Evolutionary conservation across 163 green algal genomes (phyloP).

Genomic region (Chlamydomonas reinhardtii): DNA sequence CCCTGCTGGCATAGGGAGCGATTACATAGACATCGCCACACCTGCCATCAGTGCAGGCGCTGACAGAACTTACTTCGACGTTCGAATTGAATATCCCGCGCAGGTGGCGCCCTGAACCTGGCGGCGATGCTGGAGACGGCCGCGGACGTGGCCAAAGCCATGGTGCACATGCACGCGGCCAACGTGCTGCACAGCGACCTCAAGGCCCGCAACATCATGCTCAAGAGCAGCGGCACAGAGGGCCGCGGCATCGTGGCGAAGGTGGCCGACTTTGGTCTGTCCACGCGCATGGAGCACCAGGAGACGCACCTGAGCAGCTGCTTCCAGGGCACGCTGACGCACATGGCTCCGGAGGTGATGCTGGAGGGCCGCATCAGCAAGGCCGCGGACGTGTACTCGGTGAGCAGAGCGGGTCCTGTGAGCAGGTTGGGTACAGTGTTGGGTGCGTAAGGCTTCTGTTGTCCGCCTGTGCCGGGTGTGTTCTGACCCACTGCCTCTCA

Average conservation of each 20-base stretch:
- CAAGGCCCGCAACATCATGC: constrained; percentile 71
- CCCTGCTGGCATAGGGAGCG: too few species aligned
- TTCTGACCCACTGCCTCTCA: too few species aligned
- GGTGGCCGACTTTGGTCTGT: constrained; percentile 56
- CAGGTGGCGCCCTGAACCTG: constrained; percentile 50
- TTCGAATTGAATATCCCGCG: not conserved
- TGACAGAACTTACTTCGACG: not conserved
- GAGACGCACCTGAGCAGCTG: constrained; percentile 49
- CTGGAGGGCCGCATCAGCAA: constrained; percentile 60
- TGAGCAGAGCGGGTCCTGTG: not conserved
- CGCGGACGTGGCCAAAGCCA: constrained; percentile 60
- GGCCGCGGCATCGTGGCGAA: constrained; percentile 75
- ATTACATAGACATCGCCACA: too few species aligned
- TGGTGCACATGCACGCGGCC: constrained; percentile 63
- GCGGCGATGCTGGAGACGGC: constrained; percentile 64
- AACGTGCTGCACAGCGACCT: constrained; percentile 57
- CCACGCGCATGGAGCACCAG: constrained; percentile 50
- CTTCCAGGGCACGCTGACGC: constrained; percentile 53
- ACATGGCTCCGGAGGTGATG: constrained; percentile 65
- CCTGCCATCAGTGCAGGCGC: too few species aligned
- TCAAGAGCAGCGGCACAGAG: constrained; percentile 67
- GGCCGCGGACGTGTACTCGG: constrained; percentile 63
- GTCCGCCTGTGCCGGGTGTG: too few species aligned
- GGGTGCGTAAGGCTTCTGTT: too few species aligned
- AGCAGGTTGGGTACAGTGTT: not conserved